phyloP scores from a whole-genome alignment of 202 grass and related monocot species.

The Carex arenaria region DNA sequence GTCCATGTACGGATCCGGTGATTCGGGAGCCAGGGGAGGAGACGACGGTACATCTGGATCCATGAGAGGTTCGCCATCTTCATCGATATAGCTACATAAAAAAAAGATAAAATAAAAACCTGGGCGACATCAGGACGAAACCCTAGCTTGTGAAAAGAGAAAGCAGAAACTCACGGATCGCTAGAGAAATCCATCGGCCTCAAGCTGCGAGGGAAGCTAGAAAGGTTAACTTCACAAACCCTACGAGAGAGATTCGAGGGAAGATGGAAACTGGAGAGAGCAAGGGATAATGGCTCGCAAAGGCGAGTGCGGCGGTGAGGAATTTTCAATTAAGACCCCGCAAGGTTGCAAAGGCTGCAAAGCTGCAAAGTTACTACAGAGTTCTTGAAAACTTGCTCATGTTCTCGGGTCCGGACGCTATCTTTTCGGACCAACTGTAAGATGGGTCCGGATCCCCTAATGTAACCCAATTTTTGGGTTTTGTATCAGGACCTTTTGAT shows the following conservation, averaged over 20 bases:
- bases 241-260: slow-evolving; percentile 17
- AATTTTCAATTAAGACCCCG: neutral
- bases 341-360: too few relatives aligned
- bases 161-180: slow-evolving; percentile 41
- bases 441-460: too few relatives aligned
- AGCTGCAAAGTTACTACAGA: too few relatives aligned
- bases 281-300: neutral
- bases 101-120: slow-evolving; percentile 2
- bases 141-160: neutral
- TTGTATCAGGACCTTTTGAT: too few relatives aligned
- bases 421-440: too few relatives aligned
- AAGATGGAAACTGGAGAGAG: neutral
- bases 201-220: slow-evolving; percentile 10
- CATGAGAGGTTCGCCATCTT: slow-evolving; percentile 80
- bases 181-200: slow-evolving; percentile 42
- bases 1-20: slow-evolving; percentile 39
- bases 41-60: slow-evolving; percentile 46
- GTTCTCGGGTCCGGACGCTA: too few relatives aligned
- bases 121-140: slow-evolving; percentile 1
- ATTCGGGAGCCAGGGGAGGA: slow-evolving; percentile 8
- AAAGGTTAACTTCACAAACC: slow-evolving; percentile 5
- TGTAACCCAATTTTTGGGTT: too few relatives aligned
- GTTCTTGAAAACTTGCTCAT: too few relatives aligned
- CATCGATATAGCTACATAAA: slow-evolving; percentile 57
- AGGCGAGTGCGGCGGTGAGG: neutral